These are phyloP conservation scores for Crithidia expoeki DNA, from an alignment of 208 protist genomes.

Conservation along the genomic window DNA sequence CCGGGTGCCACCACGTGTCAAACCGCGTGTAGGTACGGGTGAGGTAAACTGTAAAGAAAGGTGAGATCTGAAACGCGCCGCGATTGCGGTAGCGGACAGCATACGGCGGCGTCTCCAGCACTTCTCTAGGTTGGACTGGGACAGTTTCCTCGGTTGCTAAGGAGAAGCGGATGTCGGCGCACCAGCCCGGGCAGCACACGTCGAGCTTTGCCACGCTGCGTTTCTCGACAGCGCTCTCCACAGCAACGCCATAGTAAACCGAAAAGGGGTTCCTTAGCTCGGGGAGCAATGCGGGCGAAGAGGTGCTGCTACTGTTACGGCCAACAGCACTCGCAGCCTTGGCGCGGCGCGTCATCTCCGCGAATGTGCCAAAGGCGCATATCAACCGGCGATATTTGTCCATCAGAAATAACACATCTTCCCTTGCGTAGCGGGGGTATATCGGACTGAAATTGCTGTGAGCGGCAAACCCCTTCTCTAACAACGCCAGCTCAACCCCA, in stretches of 20 bases:
- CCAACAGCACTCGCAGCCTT: background rate
- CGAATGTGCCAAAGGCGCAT: background rate
- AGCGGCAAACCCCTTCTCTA: conserved; percentile 4
- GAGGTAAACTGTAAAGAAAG: conserved; percentile 28
- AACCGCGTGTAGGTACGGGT: background rate
- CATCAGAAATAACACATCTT: background rate
- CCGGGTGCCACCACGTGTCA: conserved; percentile 34
- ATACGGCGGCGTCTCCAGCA: background rate
- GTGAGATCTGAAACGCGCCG: conserved; percentile 10
- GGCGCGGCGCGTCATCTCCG: background rate
- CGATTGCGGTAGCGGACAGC: conserved; percentile 19
- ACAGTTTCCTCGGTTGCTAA: conserved; percentile 20
- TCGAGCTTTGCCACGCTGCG: conserved; percentile 11
- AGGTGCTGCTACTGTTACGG: background rate
- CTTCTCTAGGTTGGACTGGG: conserved; percentile 7
- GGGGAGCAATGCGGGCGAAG: background rate
- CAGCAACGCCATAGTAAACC: background rate
- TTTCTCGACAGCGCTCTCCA: conserved; percentile 12
- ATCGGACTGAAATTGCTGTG: background rate
- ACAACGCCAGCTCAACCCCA: conserved; percentile 23
- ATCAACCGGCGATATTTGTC: background rate
- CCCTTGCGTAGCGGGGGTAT: background rate
- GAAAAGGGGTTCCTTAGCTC: conserved; percentile 15
- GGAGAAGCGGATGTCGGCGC: conserved; percentile 47
- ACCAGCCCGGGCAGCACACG: conserved; percentile 45